These are phyloP conservation scores for Thymus quinquecostatus DNA, from an alignment of 257 asterid genomes.

Conservation along the genomic window DNA sequence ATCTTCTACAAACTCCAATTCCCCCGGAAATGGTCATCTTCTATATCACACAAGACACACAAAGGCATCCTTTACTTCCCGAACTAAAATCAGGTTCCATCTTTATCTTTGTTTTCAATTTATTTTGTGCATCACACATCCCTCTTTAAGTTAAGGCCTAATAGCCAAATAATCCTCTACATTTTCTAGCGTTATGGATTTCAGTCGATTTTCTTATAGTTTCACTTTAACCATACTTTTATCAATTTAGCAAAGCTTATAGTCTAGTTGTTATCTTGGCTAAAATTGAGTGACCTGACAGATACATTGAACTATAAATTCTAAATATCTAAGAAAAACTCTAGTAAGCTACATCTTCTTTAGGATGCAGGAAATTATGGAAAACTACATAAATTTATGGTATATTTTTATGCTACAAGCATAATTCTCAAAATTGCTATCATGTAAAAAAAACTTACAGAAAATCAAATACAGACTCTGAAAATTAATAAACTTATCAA, in stretches of 20 bases:
- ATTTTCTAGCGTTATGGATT: not conserved
- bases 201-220: not conserved
- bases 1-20: slow-evolving; percentile 64
- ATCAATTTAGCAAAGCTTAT: not conserved
- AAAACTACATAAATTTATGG: no score
- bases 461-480: no score
- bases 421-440: no score
- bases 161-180: not conserved
- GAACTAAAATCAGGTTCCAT: slow-evolving; percentile 71
- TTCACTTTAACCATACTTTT: not conserved
- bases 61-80: slow-evolving; percentile 72
- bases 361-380: no score
- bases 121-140: not conserved
- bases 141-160: not conserved
- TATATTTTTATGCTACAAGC: no score
- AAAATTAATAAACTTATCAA: no score
- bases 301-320: no score
- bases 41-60: slow-evolving; percentile 89
- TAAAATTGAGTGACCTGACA: no score
- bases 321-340: no score
- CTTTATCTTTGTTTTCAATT: slow-evolving; percentile 1
- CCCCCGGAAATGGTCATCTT: slow-evolving; percentile 75
- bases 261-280: not conserved
- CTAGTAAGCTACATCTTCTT: no score
- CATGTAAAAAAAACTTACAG: no score